Conservation (phyloP, 495 filamentous ascomycete genomes). For the Aspergillus mulundensis region DNA sequence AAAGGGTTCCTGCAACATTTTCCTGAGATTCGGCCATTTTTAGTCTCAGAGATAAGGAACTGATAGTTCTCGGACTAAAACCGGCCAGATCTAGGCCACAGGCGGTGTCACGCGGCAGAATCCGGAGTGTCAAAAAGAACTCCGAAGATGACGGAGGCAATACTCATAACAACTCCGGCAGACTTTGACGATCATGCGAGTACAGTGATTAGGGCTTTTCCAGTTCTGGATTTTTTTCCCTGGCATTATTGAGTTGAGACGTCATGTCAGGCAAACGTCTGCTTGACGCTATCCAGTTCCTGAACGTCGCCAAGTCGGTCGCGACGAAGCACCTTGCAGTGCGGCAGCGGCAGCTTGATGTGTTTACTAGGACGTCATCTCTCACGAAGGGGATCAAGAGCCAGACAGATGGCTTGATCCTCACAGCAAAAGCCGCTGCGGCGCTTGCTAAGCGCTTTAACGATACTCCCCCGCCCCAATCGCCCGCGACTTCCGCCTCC, state of each 20-base stretch:
- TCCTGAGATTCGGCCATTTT: no score
- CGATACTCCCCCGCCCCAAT: constrained; percentile 26
- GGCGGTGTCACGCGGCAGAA: constrained; percentile 16
- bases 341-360: constrained; percentile 70
- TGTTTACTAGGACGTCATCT: constrained; percentile 72
- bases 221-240: background rate
- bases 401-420: constrained; percentile 58
- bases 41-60: background rate
- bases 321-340: constrained; percentile 76
- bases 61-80: background rate
- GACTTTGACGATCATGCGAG: constrained; percentile 16
- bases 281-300: constrained; percentile 73
- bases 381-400: constrained; percentile 63
- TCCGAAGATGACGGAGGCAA: background rate
- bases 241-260: constrained; percentile 1
- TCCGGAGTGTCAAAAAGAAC: background rate
- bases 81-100: background rate
- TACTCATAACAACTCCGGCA: background rate
- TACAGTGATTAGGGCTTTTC: constrained; percentile 20
- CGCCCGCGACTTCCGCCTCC: constrained; percentile 3
- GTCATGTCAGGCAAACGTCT: constrained; percentile 66
- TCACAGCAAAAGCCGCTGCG: constrained; percentile 61
- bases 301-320: constrained; percentile 72
- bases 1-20: constrained; percentile 2
- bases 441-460: constrained; percentile 55